Base-by-base conservation (phyloP, 2,329 filamentous ascomycete genomes). In the Cladophialophora psammophila region DNA sequence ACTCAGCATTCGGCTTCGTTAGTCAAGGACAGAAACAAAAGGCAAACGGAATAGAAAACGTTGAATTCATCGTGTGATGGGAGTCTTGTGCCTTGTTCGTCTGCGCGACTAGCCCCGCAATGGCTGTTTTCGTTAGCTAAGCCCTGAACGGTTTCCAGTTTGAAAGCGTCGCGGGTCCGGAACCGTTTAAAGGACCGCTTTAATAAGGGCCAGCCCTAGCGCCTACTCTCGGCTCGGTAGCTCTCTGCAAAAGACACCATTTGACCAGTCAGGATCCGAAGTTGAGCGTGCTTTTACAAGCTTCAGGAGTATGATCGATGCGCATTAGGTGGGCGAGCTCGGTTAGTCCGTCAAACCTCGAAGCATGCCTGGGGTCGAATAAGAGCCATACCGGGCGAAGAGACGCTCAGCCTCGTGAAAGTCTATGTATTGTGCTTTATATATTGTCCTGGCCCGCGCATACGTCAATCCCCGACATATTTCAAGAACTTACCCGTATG, bases 401-500 rank as follows among this genome's bases (percentile, higher is more conserved):
- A 18, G 13, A 42, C 2, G 15, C 45, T 5, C 8, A 26, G 20
- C 20, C 45, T 50, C 18, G 45, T 26, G 8, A 50, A 50, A 50
- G 26, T 50, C 18, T 50, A 26, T 50, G 10, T 5, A 50, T 20
- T 50, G 45, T 8, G 5, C 40, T 31, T 26, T 50, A 26, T 31
- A 50, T 31, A 50, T 26, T 50, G 18, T 50, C 18, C 18, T 50
- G 18, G 18, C 12, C 45, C 26, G 45, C 18, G 45, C 45, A 12
- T 5, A 20, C 8, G 18, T 50, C 45, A 50, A 26, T 12, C 13
- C 13, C 18, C 45, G 9, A 12, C 45, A 50, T 8, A n/a, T 48
- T 26, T 65, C 48, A 62, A n/a, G 12, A 5, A 38, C 64, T 66
- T 10, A 71, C 65, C 18, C 42, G 62, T 31, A 73, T 71, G 10